Conservation (phyloP, 2,329 filamentous ascomycete genomes). For the Phoma sp. region DNA sequence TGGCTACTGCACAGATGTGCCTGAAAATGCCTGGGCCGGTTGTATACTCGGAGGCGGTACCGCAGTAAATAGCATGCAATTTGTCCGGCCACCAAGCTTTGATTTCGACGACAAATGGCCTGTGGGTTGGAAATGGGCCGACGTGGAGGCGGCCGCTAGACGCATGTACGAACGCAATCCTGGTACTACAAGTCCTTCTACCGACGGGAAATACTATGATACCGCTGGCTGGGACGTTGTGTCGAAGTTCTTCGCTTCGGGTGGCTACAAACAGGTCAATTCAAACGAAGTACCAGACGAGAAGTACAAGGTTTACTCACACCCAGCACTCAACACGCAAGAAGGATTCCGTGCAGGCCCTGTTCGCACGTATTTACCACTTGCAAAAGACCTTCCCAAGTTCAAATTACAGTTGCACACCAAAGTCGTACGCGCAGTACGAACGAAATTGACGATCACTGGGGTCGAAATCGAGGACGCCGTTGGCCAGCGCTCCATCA, state of each 20-base stretch:
- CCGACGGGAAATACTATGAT: conserved; percentile 29
- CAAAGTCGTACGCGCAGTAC: conserved; percentile 27
- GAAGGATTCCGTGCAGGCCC: conserved; percentile 28
- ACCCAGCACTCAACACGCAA: conserved; percentile 19
- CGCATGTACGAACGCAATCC: conserved; percentile 30
- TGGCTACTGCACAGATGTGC: conserved; percentile 47
- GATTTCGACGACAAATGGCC: conserved; percentile 33
- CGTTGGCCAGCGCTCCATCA: conserved; percentile 18
- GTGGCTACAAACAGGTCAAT: conserved; percentile 26
- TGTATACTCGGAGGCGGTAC: conserved; percentile 50
- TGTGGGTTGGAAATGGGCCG: conserved; percentile 26
- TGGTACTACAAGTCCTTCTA: conserved; percentile 25
- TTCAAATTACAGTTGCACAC: conserved; percentile 33
- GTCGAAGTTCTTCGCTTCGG: conserved; percentile 22
- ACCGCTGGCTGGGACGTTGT: conserved; percentile 26
- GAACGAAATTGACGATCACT: conserved; percentile 19
- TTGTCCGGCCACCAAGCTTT: conserved; percentile 25
- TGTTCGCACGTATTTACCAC: conserved; percentile 28
- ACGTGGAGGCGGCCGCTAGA: conserved; percentile 24
- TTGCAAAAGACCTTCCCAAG: conserved; percentile 21
- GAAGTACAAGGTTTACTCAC: conserved; percentile 26
- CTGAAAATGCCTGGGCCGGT: conserved; percentile 36
- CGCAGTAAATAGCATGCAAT: conserved; percentile 33
- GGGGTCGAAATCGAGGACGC: conserved; percentile 28
- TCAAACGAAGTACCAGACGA: conserved; percentile 27